Conservation (phyloP, 2,329 filamentous ascomycete genomes). For the Neurospora crassa region DNA sequence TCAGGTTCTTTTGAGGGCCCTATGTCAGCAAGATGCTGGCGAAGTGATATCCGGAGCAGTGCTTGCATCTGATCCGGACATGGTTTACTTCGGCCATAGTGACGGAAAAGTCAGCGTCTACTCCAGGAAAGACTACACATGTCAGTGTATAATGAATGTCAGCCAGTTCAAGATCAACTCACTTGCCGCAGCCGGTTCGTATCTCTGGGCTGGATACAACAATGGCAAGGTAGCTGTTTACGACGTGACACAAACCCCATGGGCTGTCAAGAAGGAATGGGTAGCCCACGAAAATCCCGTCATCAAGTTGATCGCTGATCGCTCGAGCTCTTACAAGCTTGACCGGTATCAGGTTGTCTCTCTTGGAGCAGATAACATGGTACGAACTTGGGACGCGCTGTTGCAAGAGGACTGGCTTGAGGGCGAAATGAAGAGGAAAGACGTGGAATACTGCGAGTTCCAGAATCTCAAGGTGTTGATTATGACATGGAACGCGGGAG, state of each 20-base stretch:
- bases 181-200: constrained; percentile 67
- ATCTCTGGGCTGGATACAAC: constrained; percentile 90
- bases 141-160: constrained; percentile 71
- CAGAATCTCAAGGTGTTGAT: constrained; percentile 70
- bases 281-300: constrained; percentile 79
- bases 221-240: constrained; percentile 92
- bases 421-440: constrained; percentile 72
- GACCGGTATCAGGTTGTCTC: constrained; percentile 79
- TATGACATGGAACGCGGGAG: constrained; percentile 95
- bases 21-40: constrained; percentile 64
- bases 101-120: constrained; percentile 97
- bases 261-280: constrained; percentile 92
- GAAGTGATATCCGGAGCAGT: constrained; percentile 80
- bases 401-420: constrained; percentile 94
- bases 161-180: constrained; percentile 94
- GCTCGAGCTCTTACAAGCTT: constrained; percentile 74
- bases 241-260: constrained; percentile 72
- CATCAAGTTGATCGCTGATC: constrained; percentile 66
- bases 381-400: constrained; percentile 86
- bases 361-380: constrained; percentile 74
- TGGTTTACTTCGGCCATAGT: constrained; percentile 81
- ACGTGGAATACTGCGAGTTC: constrained; percentile 77
- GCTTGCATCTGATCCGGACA: constrained; percentile 63
- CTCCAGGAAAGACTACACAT: constrained; percentile 65
- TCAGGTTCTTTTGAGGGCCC: constrained; percentile 61